Conservation (phyloP, 2,329 filamentous ascomycete genomes). For the Cadophora malorum region DNA sequence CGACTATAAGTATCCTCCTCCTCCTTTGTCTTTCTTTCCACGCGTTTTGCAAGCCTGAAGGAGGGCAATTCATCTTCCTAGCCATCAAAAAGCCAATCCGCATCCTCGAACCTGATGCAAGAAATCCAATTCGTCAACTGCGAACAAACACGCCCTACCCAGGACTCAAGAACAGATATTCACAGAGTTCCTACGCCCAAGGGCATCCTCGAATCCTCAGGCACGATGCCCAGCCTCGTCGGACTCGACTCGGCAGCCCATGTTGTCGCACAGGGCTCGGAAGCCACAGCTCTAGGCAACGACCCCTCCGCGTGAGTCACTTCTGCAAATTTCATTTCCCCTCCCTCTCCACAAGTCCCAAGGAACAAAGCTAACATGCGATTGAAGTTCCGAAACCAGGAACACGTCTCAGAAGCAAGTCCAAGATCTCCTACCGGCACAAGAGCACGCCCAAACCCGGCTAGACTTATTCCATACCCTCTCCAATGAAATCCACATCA, state of each 20-base stretch:
- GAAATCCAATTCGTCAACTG: background rate
- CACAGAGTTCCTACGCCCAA: background rate
- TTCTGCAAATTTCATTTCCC: constrained; percentile 6
- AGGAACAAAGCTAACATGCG: background rate
- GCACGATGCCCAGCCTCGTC: constrained; percentile 16
- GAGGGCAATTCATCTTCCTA: background rate
- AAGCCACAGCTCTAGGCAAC: constrained; percentile 23
- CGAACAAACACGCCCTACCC: background rate
- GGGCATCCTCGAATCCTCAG: background rate
- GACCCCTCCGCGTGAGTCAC: constrained; percentile 27
- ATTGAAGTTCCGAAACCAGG: constrained; percentile 17
- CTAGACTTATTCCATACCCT: constrained; percentile 11
- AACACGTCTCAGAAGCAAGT: constrained; percentile 5
- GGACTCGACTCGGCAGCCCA: background rate
- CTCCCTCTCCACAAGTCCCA: background rate
- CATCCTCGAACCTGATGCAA: background rate
- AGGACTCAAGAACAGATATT: background rate
- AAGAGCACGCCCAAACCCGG: background rate
- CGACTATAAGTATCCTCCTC: background rate
- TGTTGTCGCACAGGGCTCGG: constrained; percentile 7
- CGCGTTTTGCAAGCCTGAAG: background rate
- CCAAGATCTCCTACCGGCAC: background rate
- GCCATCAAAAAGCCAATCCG: background rate
- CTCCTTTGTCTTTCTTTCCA: background rate
- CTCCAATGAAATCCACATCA: constrained; percentile 16